Evolutionary conservation across 495 filamentous ascomycete genomes (phyloP).

Genomic region (Collariella sp.): DNA sequence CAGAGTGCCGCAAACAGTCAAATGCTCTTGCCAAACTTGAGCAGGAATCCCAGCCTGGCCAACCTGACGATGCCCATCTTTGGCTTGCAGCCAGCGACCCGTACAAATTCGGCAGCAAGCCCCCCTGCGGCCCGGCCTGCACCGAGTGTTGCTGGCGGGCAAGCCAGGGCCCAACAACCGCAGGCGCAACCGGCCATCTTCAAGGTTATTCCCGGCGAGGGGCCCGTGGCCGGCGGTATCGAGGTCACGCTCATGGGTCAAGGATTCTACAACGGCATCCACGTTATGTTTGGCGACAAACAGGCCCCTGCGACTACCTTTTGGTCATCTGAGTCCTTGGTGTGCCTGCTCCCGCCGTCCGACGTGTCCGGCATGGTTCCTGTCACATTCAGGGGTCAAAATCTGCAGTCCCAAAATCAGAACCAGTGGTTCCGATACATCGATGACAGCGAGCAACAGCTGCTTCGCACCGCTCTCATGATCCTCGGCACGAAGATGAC

Average conservation of each 20-base stretch:
- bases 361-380: constrained; percentile 58
- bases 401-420: constrained; percentile 29
- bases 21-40: constrained; percentile 43
- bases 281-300: constrained; percentile 77
- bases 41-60: constrained; percentile 47
- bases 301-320: constrained; percentile 71
- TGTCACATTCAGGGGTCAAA: constrained; percentile 58
- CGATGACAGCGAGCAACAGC: constrained; percentile 67
- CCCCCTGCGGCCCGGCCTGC: constrained; percentile 41
- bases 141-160: constrained; percentile 14
- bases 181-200: constrained; percentile 10
- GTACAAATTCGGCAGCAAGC: constrained; percentile 45
- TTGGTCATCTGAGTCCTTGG: constrained; percentile 75
- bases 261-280: constrained; percentile 68
- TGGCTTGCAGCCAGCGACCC: constrained; percentile 58
- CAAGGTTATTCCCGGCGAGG: constrained; percentile 74
- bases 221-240: constrained; percentile 70
- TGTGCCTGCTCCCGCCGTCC: constrained; percentile 74
- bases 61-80: constrained; percentile 48
- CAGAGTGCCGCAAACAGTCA: constrained; percentile 50
- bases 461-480: constrained; percentile 51
- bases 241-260: constrained; percentile 78
- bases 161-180: background rate
- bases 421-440: constrained; percentile 62
- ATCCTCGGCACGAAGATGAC: constrained; percentile 51